These are phyloP conservation scores for Chalaropsis ovoidea DNA, from an alignment of 2,329 filamentous ascomycete species.

Conservation along the genomic window DNA sequence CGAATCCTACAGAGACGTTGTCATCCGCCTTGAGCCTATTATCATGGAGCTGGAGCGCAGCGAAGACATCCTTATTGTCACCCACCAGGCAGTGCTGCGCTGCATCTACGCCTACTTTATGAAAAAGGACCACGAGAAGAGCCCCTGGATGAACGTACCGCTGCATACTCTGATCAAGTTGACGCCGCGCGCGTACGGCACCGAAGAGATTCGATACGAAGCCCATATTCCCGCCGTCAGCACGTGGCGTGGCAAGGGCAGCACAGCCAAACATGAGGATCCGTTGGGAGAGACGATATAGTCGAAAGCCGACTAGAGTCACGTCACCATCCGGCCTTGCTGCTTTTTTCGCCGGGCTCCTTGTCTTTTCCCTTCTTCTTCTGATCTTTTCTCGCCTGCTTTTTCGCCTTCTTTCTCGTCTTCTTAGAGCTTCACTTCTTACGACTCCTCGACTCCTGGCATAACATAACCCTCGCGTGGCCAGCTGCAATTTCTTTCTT, in stretches of 20 bases:
- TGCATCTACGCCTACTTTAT: constrained; percentile 99
- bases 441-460: constrained; percentile 9
- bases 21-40: constrained; percentile 94
- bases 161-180: constrained; percentile 94
- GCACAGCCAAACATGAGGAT: constrained; percentile 76
- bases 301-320: constrained; percentile 19
- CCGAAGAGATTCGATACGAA: constrained; percentile 75
- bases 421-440: constrained; percentile 10
- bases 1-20: constrained; percentile 90
- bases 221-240: constrained; percentile 92
- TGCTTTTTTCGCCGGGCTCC: neutral
- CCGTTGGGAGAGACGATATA: constrained; percentile 35
- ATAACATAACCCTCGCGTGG: constrained; percentile 2
- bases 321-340: too few relatives aligned
- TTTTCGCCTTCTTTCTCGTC: neutral
- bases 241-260: constrained; percentile 92
- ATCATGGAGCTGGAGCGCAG: constrained; percentile 98
- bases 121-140: constrained; percentile 86
- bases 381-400: neutral
- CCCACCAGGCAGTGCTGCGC: constrained; percentile 88
- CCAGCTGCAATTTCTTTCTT: neutral
- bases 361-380: neutral
- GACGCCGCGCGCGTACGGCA: constrained; percentile 87
- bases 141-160: constrained; percentile 97
- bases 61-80: constrained; percentile 96